Evolutionary conservation across 441 rosid species (phyloP).

Genomic region (Daphne laureola): DNA sequence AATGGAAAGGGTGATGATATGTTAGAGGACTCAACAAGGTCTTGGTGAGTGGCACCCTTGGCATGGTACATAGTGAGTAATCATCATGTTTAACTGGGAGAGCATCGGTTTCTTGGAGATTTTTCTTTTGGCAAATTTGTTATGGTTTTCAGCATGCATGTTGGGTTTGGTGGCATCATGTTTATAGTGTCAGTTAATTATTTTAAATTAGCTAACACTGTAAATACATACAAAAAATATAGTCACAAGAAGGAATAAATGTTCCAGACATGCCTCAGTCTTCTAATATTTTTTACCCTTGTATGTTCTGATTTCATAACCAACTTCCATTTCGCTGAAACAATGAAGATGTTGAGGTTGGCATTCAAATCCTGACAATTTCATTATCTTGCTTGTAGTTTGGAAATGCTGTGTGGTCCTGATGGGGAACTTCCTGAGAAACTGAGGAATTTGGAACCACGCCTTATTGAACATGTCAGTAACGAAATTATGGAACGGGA

Average conservation of each 20-base stretch:
- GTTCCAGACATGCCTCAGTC: no score
- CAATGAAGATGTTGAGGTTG: not conserved
- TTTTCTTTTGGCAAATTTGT: no score
- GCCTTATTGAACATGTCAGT: conserved; percentile 92
- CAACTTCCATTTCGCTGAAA: no score
- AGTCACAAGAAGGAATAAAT: no score
- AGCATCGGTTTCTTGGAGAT: no score
- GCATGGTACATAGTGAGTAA: not conserved
- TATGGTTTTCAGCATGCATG: no score
- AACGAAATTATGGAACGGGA: conserved; percentile 96
- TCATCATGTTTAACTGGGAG: conserved; percentile 4
- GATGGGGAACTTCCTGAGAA: conserved; percentile 97
- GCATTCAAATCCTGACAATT: conserved; percentile 10
- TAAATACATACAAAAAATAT: no score
- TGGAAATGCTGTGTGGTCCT: conserved; percentile 93
- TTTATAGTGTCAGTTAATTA: no score
- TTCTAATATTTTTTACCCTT: no score
- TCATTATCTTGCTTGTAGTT: conserved; percentile 28
- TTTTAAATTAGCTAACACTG: no score
- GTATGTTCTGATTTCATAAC: no score
- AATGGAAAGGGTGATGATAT: conserved; percentile 75
- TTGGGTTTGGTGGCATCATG: no score
- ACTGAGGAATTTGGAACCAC: conserved; percentile 90
- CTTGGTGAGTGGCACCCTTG: conserved; percentile 42
- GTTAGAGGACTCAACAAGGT: conserved; percentile 75